Percentiles rank a stretch among this genome's conserved stretches.
Evolutionary conservation across 2,329 filamentous ascomycete species (phyloP).

Genomic region (Talaromyces islandicus): DNA sequence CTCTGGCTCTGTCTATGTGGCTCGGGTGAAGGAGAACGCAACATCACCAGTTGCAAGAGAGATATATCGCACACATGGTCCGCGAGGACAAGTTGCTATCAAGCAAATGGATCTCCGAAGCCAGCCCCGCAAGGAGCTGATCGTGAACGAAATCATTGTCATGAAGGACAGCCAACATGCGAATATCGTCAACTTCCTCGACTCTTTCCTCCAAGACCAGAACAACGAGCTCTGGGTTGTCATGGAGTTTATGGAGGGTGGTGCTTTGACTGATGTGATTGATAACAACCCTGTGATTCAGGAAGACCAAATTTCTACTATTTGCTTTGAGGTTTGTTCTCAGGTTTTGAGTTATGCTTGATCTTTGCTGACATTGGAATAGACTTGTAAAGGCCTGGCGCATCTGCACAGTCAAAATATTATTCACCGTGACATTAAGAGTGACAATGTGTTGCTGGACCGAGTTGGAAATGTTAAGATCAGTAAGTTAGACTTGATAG

Average conservation of each 20-base stretch:
- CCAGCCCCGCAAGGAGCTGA: slow-evolving; percentile 94
- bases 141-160: slow-evolving; percentile 99
- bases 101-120: slow-evolving; percentile 99
- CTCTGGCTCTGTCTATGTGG: slow-evolving; percentile 95
- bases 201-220: slow-evolving; percentile 93
- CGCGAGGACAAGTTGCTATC: slow-evolving; percentile 86
- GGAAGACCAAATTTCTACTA: slow-evolving; percentile 96
- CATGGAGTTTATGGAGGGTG: slow-evolving; percentile 99
- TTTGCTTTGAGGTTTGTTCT: slow-evolving; percentile 78
- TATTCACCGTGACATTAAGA: slow-evolving; percentile 99
- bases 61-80: slow-evolving; percentile 71
- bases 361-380: slow-evolving; percentile 9
- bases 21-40: slow-evolving; percentile 84
- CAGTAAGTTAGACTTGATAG: slow-evolving; percentile 55
- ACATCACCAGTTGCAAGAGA: slow-evolving; percentile 74
- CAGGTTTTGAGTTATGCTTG: background rate
- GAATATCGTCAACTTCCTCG: slow-evolving; percentile 98
- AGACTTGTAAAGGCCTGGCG: slow-evolving; percentile 93
- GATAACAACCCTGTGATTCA: slow-evolving; percentile 93
- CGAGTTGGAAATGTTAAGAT: slow-evolving; percentile 96
- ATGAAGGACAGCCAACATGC: slow-evolving; percentile 99
- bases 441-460: slow-evolving; percentile 93
- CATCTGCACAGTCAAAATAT: slow-evolving; percentile 95
- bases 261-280: slow-evolving; percentile 94
- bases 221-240: slow-evolving; percentile 97